Percentiles rank a stretch among this genome's conserved stretches.
Evolutionary conservation across 2,329 filamentous ascomycete species (phyloP).

Genomic region (Colletotrichum truncatum): DNA sequence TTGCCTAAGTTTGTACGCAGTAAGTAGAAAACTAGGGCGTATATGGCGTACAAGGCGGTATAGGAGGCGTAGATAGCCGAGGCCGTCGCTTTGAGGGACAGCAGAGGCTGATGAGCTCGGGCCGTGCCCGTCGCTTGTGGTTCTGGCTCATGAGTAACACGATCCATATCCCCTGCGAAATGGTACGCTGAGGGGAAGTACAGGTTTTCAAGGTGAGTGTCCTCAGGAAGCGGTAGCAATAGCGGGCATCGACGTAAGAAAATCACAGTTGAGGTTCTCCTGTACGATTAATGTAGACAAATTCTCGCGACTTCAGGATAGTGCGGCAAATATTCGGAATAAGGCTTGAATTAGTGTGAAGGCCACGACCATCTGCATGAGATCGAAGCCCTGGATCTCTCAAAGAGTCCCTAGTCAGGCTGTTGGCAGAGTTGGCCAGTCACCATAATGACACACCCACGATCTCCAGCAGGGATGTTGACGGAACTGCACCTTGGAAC

Average conservation of each 20-base stretch:
- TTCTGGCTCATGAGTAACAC: neutral
- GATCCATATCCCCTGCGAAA: neutral
- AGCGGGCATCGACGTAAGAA: neutral
- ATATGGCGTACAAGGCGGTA: neutral
- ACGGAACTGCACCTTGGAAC: conserved; percentile 3
- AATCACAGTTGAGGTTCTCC: too few relatives aligned
- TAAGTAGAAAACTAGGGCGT: neutral
- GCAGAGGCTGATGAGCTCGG: neutral
- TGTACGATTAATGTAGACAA: too few relatives aligned
- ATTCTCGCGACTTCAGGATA: neutral
- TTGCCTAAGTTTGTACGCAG: neutral
- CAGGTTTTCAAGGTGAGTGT: too few relatives aligned
- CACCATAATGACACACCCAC: conserved; percentile 10
- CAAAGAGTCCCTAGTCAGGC: neutral
- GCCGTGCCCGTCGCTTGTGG: neutral
- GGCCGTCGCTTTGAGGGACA: neutral
- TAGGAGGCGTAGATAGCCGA: neutral
- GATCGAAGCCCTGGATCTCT: conserved; percentile 20
- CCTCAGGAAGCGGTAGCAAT: neutral
- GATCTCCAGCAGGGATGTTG: conserved; percentile 23
- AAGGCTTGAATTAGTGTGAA: neutral
- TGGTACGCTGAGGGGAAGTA: too few relatives aligned
- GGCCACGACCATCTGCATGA: conserved; percentile 1
- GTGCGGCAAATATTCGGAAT: neutral
- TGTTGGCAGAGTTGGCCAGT: neutral